Evolutionary conservation across 2,329 filamentous ascomycete genomes (phyloP), one percentile per base, ranked within the genome.

Genomic region (Myriangium duriaei): DNA sequence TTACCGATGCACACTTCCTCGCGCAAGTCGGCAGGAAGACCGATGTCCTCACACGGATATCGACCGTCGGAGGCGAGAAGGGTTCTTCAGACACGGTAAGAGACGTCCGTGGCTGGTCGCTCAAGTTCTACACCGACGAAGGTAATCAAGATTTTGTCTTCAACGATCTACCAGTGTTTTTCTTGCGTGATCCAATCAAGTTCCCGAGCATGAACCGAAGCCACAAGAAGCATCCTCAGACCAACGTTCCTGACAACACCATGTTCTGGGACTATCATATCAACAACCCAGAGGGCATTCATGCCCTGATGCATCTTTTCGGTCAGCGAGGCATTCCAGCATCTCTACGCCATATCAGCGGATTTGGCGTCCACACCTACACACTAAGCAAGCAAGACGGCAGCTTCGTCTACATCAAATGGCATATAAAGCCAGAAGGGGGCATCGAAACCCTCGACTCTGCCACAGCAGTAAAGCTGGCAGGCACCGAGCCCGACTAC

Each of bases 91-190:
- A 85, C 50, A 76, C 72, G 46, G 79, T 77, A 19, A 73, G 81
- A 42, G 80, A 86, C 47, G 79, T 79, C 7, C 67, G 79, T 50
- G 81, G 81, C 0, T 84, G 85, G 50, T 69, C 77, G 1, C 65
- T 81, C 45, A 85, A 84, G 60, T 79, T 85, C 59, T 69, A 76
- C 26, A 83, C 79, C 0, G 72, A 78, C 12, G 74, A 83, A 48
- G 79, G 79, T n/a, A 82, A 82, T 48, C 80, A 72, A 69, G 78
- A 82, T 50, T 66, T 77, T 56, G 78, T 83, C 5, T 74, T 72
- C 44, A 82, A 81, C 63, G 83, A 83, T 53, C 81, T 76, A 0
- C 79, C 79, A 0, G 72, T 82, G 2, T 85, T 84, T 65, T 84
- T 85, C 59, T 52, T 83, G n/a, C 66, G 79, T 37, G 79, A 84